A percentile compares a stretch with the other conserved stretches of the same genome.
These are phyloP conservation scores for Thuidium tamariscinum DNA, from an alignment of 225 moss, liverwort and hornwort species.

Conservation along the genomic window DNA sequence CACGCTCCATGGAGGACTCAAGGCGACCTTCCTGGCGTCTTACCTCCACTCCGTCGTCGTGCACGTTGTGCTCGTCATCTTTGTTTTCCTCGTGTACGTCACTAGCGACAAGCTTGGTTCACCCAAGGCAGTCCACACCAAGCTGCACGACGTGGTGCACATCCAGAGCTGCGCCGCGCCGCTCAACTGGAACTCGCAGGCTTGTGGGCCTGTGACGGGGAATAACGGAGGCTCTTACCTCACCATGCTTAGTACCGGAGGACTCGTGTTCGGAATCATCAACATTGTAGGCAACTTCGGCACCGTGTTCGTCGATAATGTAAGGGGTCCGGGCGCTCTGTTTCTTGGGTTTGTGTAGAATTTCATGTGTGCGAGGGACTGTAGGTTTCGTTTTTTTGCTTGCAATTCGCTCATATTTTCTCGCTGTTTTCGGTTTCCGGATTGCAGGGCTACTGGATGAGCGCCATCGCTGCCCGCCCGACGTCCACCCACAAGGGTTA, in stretches of 20 bases:
- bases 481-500: conserved; percentile 86
- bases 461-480: conserved; percentile 87
- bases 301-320: conserved; percentile 94
- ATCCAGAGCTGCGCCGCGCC: conserved; percentile 26
- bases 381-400: background rate
- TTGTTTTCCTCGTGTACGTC: conserved; percentile 79
- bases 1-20: conserved; percentile 79
- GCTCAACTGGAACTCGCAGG: conserved; percentile 38
- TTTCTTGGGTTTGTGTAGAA: background rate
- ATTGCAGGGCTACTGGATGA: conserved; percentile 83
- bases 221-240: conserved; percentile 90
- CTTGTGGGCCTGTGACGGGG: conserved; percentile 56
- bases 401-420: background rate
- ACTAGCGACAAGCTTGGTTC: conserved; percentile 52
- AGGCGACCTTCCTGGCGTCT: conserved; percentile 88
- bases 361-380: background rate
- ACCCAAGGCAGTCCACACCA: conserved; percentile 48
- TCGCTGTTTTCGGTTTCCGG: background rate
- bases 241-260: conserved; percentile 89
- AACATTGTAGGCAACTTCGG: conserved; percentile 98
- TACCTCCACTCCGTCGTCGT: conserved; percentile 88
- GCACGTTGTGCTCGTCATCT: conserved; percentile 85
- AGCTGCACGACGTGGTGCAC: conserved; percentile 17
- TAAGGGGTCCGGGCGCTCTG: background rate
- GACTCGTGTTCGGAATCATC: conserved; percentile 85